These are phyloP conservation scores for Dimocarpus longan DNA, from an alignment of 345 rosid genomes.

Conservation along the genomic window DNA sequence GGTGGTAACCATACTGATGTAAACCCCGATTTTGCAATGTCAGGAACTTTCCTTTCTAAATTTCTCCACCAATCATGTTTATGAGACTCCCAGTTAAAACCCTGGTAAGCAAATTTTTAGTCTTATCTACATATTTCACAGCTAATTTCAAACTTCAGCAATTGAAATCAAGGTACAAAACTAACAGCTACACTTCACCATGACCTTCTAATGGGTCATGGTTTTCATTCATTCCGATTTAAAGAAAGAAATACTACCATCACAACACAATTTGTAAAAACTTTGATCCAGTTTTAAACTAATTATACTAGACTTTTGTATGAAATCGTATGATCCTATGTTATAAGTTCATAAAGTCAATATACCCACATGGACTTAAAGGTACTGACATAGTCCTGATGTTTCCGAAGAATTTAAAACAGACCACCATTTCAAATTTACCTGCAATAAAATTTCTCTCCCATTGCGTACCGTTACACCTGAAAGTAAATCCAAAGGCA, in stretches of 20 bases:
- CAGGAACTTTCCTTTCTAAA: conserved; percentile 67
- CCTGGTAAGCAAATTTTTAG: conserved; percentile 46
- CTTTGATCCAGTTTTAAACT: neutral
- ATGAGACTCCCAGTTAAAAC: conserved; percentile 93
- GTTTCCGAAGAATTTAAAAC: neutral
- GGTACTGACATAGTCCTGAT: neutral
- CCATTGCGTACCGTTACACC: conserved; percentile 63
- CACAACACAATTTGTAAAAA: conserved; percentile 1
- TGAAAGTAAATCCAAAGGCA: conserved; percentile 32
- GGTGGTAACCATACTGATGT: conserved; percentile 93
- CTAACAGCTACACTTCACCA: neutral
- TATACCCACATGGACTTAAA: no score
- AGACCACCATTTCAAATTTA: conserved; percentile 23
- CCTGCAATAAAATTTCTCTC: conserved; percentile 85
- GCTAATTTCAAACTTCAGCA: neutral
- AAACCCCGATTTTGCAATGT: conserved; percentile 85
- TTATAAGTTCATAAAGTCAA: neutral
- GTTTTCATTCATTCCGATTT: neutral
- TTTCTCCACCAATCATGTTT: conserved; percentile 90
- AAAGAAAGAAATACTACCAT: conserved; percentile 13
- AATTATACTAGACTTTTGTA: neutral
- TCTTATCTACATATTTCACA: conserved; percentile 15
- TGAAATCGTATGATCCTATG: neutral
- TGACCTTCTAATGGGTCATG: neutral
- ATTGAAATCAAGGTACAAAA: conserved; percentile 14